A percentile compares a stretch with the other conserved stretches of the same genome.
Conservation (phyloP, 1,284 basidiomycete genomes). For the Trichosporon sp. region DNA sequence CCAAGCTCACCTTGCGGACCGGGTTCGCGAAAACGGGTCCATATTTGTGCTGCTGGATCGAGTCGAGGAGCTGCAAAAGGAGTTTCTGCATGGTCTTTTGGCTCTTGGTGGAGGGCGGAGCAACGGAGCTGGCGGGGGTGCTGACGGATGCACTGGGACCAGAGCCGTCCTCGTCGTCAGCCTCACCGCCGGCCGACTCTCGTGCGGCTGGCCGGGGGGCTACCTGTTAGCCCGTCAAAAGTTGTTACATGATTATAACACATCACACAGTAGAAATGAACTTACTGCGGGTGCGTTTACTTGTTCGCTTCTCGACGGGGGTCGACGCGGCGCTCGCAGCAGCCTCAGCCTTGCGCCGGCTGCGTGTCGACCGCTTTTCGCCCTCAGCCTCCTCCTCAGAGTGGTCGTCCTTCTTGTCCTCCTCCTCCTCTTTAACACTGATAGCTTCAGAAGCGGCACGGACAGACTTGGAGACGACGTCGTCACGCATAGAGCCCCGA, state of each 20-base stretch:
- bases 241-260: slow-evolving; percentile 19
- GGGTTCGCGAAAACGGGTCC: slow-evolving; percentile 89
- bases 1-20: slow-evolving; percentile 66
- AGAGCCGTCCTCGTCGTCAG: slow-evolving; percentile 25
- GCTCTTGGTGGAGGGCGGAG: slow-evolving; percentile 22
- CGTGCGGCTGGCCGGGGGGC: slow-evolving; percentile 39
- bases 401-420: slow-evolving; percentile 34
- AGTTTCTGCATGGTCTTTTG: slow-evolving; percentile 65
- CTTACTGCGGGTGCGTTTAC: slow-evolving; percentile 30
- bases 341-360: slow-evolving; percentile 35
- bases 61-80: slow-evolving; percentile 74
- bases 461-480: slow-evolving; percentile 43
- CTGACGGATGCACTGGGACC: slow-evolving; percentile 8
- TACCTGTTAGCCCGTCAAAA: slow-evolving; percentile 42
- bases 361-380: slow-evolving; percentile 37
- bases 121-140: slow-evolving; percentile 22
- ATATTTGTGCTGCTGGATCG: slow-evolving; percentile 79
- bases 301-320: slow-evolving; percentile 29
- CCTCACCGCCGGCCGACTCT: slow-evolving; percentile 38
- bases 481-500: slow-evolving; percentile 40
- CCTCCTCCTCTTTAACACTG: slow-evolving; percentile 42
- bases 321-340: slow-evolving; percentile 25
- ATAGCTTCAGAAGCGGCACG: slow-evolving; percentile 40
- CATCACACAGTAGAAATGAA: slow-evolving; percentile 15
- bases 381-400: slow-evolving; percentile 36